These are phyloP conservation scores for Candida dubliniensis DNA, from an alignment of 1,139 yeast genomes.

Conservation along the genomic window DNA sequence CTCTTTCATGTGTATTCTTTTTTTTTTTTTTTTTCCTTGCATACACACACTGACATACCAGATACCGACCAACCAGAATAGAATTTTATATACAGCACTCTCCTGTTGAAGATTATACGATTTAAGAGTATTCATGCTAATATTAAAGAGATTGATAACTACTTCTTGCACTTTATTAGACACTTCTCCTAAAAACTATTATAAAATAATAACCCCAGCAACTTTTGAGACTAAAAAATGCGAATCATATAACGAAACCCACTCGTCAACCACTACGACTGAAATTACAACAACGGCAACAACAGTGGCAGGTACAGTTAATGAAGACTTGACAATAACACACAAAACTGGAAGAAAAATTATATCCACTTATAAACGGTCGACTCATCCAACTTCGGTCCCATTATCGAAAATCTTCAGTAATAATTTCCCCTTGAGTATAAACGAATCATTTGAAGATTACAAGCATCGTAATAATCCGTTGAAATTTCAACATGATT, in stretches of 20 bases:
- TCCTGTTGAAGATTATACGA: too few species aligned
- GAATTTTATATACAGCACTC: too few species aligned
- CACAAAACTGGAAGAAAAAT: neutral
- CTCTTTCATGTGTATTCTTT: too few species aligned
- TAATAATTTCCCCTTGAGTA: slow-evolving; percentile 57
- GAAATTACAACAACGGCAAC: neutral
- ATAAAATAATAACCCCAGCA: slow-evolving; percentile 1
- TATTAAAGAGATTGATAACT: too few species aligned
- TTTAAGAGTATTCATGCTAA: too few species aligned
- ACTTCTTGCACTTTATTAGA: neutral
- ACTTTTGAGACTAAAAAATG: neutral
- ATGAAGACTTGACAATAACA: neutral
- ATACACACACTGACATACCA: too few species aligned
- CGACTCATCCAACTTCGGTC: slow-evolving; percentile 65
- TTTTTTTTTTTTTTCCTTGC: too few species aligned
- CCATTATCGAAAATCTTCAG: slow-evolving; percentile 54
- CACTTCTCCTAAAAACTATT: slow-evolving; percentile 4
- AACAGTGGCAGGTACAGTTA: neutral
- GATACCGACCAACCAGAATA: too few species aligned
- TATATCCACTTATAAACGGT: slow-evolving; percentile 32
- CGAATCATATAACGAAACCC: neutral
- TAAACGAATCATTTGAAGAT: slow-evolving; percentile 53
- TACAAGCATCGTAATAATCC: slow-evolving; percentile 43
- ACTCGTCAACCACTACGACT: neutral
- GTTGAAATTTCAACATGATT: slow-evolving; percentile 51